Evolutionary conservation across 768 basidiomycete species (phyloP), one percentile per base, ranked within the genome.

Genomic region (Naganishia onofrii): DNA sequence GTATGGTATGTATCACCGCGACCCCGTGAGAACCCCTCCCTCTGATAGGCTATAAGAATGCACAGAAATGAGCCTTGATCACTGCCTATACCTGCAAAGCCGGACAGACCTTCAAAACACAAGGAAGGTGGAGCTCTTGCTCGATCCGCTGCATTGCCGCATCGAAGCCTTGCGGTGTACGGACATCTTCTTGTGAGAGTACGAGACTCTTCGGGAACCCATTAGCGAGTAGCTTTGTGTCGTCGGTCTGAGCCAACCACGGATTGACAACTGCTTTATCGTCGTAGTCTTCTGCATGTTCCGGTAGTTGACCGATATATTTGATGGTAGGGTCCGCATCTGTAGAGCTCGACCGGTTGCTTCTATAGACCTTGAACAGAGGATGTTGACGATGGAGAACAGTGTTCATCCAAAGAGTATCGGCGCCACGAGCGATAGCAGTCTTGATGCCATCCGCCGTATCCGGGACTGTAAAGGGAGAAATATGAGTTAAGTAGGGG

Each of bases 21-120:
- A 79, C 78, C 2, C 78, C 78, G 57, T 79, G 78, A 1, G 73
- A 74, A 3, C 78, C 78, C 57, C 78, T 63, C n/a, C 78, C 78
- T 17, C 77, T 64, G 17, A 79, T 68, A 32, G 78, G 78, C 70
- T 79, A 15, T 23, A 44, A 2, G 6, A 23, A 15, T 4, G n/a
- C 38, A 36, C 10, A 21, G 34, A 12, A 23, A 1, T 58, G 3
- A 58, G 57, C 4, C 34, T 23, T 5, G 8, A 58, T 42, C n/a
- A 21, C 21, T 4, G n/a, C 10, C 5, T 21, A n/a, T 3, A 34
- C 21, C 12, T 3, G 21, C 13, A 7, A 34, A 38, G 19, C 19
- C 21, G 23, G 32, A 44, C 60, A 46, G 15, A 44, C 60, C 38
- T 69, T 79, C 7, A 74, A 56, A 10, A 78, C 75, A 3, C 71